A percentile compares a stretch with the other conserved stretches of the same genome.
These are phyloP conservation scores for Xylariaceae sp. DNA, from an alignment of 2,329 filamentous ascomycete species.

Conservation along the genomic window DNA sequence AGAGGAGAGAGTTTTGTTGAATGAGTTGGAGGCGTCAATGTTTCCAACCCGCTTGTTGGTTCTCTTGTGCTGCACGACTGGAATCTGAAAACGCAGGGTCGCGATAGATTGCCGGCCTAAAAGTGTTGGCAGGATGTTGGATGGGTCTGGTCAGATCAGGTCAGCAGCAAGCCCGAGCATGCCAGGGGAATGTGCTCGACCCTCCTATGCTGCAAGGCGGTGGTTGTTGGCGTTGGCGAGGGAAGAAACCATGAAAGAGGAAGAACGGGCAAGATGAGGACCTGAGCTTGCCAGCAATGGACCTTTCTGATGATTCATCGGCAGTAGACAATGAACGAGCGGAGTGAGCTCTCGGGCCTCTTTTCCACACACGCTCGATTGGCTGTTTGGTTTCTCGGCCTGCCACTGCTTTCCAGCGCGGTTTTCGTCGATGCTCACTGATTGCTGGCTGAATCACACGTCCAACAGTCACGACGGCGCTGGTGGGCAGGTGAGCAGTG, in stretches of 20 bases:
- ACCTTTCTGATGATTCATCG: no score
- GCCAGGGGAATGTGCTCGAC: neutral
- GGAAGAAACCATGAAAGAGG: neutral
- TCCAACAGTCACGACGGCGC: no score
- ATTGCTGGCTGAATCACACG: no score
- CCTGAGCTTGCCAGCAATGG: no score
- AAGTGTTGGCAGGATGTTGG: constrained; percentile 11
- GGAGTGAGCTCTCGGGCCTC: no score
- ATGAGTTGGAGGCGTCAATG: constrained; percentile 2
- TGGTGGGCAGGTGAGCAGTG: no score
- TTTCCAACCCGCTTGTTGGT: constrained; percentile 1
- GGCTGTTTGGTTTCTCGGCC: neutral
- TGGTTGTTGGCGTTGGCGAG: neutral
- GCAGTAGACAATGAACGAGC: no score
- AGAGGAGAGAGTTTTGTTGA: neutral
- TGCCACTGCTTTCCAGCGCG: neutral
- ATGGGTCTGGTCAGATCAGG: neutral
- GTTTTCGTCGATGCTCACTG: no score
- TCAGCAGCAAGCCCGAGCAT: constrained; percentile 7
- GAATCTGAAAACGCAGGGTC: constrained; percentile 11
- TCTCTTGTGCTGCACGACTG: neutral
- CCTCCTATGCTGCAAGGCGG: neutral
- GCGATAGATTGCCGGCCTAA: constrained; percentile 5
- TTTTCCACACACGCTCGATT: neutral
- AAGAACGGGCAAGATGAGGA: no score